Evolutionary conservation across 331 rosid species (phyloP).

Genomic region (Stylosanthes scabra): DNA sequence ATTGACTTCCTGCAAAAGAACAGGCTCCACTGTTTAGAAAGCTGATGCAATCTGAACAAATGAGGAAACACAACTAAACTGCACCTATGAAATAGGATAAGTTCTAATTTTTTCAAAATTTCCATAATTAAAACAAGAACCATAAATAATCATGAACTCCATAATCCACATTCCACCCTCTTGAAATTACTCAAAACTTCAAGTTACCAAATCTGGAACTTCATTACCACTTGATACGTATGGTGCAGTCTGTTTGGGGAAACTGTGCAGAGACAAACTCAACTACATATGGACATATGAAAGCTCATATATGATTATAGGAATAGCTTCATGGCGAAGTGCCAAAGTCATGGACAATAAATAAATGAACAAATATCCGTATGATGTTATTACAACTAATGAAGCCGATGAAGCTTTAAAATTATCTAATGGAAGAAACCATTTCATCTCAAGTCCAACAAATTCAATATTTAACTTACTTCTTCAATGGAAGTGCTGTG

Average conservation of each 20-base stretch:
- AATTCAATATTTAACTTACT: slow-evolving; percentile 55
- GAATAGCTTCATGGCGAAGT: neutral
- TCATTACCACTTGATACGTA: neutral
- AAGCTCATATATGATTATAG: neutral
- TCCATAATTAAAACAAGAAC: slow-evolving; percentile 23
- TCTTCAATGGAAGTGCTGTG: slow-evolving; percentile 95
- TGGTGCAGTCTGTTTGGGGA: slow-evolving; percentile 8
- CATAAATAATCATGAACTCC: neutral
- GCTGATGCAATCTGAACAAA: slow-evolving; percentile 24
- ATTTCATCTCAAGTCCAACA: slow-evolving; percentile 17
- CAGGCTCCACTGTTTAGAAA: slow-evolving; percentile 31
- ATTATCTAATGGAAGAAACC: slow-evolving; percentile 4
- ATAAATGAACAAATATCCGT: too few relatives aligned
- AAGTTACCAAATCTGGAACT: slow-evolving; percentile 9
- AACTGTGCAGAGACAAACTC: neutral
- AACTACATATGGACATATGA: slow-evolving; percentile 1
- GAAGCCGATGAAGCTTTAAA: neutral
- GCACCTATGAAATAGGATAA: slow-evolving; percentile 27
- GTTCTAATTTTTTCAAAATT: slow-evolving; percentile 14
- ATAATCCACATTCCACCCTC: slow-evolving; percentile 27
- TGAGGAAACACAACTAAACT: slow-evolving; percentile 18
- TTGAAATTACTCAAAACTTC: slow-evolving; percentile 12
- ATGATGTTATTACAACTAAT: too few relatives aligned
- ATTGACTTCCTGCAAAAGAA: slow-evolving; percentile 73
- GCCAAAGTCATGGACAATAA: neutral